Evolutionary conservation across 2,329 filamentous ascomycete species (phyloP).

Genomic region (Elsinoe fawcettii): DNA sequence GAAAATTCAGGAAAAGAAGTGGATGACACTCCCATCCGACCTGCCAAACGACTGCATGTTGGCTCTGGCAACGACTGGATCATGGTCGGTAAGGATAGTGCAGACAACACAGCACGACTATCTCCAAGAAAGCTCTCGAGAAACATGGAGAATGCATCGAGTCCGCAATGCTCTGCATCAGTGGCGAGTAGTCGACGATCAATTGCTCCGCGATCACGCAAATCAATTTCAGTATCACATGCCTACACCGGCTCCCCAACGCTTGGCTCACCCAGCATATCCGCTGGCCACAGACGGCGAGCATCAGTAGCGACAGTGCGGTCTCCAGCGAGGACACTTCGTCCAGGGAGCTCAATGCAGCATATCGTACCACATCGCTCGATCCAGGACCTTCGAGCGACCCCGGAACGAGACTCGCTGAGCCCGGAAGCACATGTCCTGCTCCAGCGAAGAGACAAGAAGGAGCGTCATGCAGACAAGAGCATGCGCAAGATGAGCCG

Average conservation of each 20-base stretch:
- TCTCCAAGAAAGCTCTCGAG: constrained; percentile 11
- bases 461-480: constrained; percentile 70
- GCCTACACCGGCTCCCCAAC: constrained; percentile 4
- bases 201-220: constrained; percentile 6
- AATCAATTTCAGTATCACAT: constrained; percentile 21
- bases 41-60: constrained; percentile 42
- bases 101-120: not conserved
- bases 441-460: constrained; percentile 61
- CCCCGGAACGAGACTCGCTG: constrained; percentile 26
- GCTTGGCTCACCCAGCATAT: not conserved
- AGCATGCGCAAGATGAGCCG: constrained; percentile 73
- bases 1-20: constrained; percentile 33
- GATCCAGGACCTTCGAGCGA: not conserved
- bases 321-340: constrained; percentile 20
- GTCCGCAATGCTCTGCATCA: constrained; percentile 20
- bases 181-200: constrained; percentile 31
- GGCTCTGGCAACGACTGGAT: constrained; percentile 43
- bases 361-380: not conserved
- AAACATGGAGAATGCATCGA: not conserved
- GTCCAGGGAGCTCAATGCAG: constrained; percentile 17
- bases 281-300: constrained; percentile 32
- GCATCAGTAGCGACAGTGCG: constrained; percentile 50
- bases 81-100: constrained; percentile 31
- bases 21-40: constrained; percentile 35
- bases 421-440: constrained; percentile 64